These are phyloP conservation scores for Parmales sp. DNA, from an alignment of 108 stramenopile species.

Conservation along the genomic window DNA sequence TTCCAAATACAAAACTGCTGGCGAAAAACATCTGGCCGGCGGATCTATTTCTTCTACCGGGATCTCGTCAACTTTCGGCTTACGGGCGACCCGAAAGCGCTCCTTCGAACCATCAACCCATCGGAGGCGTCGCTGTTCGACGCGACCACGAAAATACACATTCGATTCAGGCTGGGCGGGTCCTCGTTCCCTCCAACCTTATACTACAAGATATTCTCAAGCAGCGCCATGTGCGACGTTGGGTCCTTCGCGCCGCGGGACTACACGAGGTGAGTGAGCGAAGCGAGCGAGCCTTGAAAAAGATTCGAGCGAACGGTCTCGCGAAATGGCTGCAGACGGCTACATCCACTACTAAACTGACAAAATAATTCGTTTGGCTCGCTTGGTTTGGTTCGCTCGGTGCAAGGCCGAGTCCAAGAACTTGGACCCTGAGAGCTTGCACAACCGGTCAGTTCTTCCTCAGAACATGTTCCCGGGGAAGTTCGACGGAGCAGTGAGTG, in stretches of 20 bases:
- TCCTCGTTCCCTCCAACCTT: conserved; percentile 37
- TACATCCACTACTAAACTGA: too few relatives aligned
- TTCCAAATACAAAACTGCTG: background rate
- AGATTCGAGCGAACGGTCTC: too few relatives aligned
- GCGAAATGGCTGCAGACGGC: too few relatives aligned
- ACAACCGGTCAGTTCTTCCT: background rate
- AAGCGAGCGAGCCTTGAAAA: too few relatives aligned
- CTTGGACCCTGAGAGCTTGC: background rate
- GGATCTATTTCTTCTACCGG: background rate
- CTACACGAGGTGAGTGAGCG: too few relatives aligned
- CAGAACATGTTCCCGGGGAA: background rate
- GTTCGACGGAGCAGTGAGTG: background rate
- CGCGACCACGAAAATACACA: conserved; percentile 27
- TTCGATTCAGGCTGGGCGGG: conserved; percentile 41
- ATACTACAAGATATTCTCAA: conserved; percentile 48
- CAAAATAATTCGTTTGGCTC: background rate
- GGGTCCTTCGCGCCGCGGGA: conserved; percentile 42
- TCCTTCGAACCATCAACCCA: conserved; percentile 35
- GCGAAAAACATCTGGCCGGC: background rate
- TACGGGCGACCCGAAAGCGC: conserved; percentile 20
- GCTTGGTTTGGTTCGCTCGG: background rate
- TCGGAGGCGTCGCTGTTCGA: conserved; percentile 35
- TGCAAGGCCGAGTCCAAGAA: conserved; percentile 1
- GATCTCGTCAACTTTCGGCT: background rate
- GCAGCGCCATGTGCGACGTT: conserved; percentile 36